Percentiles rank a stretch among this genome's conserved stretches.
Conservation (phyloP, 164 flowering plant genomes). For the Piper longum region DNA sequence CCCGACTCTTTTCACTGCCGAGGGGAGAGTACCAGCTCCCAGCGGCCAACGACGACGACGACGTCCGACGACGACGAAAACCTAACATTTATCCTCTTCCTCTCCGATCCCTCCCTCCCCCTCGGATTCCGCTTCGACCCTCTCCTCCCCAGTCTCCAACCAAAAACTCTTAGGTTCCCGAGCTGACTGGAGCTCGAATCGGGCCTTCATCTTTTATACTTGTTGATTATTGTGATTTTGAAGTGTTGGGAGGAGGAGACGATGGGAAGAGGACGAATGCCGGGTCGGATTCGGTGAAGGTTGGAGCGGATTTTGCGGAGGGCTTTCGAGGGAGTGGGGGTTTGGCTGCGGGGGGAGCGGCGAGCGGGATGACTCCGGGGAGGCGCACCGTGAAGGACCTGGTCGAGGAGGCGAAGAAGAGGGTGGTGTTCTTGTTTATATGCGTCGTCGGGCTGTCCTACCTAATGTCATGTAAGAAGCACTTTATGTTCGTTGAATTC, state of each 20-base stretch:
- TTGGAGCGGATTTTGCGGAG: background rate
- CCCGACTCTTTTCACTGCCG: no score
- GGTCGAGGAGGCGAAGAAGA: constrained; percentile 91
- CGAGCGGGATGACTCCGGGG: constrained; percentile 39
- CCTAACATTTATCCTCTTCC: background rate
- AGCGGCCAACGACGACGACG: no score
- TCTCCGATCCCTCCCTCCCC: background rate
- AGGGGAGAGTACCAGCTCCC: no score
- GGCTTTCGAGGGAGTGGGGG: background rate
- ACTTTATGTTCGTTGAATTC: background rate
- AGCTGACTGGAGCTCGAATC: no score
- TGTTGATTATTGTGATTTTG: no score
- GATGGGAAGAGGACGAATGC: background rate
- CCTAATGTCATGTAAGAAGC: constrained; percentile 81
- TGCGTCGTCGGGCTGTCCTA: constrained; percentile 88
- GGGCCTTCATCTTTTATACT: no score
- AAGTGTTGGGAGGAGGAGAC: background rate
- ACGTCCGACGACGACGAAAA: background rate
- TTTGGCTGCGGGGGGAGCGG: constrained; percentile 1
- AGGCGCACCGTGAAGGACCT: constrained; percentile 54
- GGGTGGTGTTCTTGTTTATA: constrained; percentile 53
- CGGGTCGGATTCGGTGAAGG: background rate
- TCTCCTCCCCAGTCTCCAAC: background rate
- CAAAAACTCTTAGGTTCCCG: no score
- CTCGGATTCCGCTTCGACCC: background rate